Evolutionary conservation across 352 stramenopile genomes (phyloP).

Genomic region (Phytopythium montanum): DNA sequence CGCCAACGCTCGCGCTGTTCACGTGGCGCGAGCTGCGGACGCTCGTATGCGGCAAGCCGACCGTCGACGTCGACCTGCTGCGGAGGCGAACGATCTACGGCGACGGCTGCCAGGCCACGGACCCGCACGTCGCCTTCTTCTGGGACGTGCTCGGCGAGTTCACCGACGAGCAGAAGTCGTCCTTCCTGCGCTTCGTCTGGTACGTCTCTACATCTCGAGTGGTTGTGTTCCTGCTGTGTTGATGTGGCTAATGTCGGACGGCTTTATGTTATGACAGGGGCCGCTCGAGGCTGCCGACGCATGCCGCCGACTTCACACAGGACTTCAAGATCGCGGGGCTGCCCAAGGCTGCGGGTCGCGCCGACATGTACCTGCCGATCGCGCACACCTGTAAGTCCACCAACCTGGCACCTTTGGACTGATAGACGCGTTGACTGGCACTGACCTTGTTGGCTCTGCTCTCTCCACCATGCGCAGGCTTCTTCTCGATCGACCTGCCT

Average conservation of each 20-base stretch:
- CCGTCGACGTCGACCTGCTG: constrained; percentile 86
- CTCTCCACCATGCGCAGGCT: constrained; percentile 37
- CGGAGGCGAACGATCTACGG: constrained; percentile 88
- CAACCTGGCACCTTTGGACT: neutral
- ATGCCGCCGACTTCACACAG: constrained; percentile 86
- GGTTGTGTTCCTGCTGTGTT: neutral
- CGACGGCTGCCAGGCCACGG: constrained; percentile 79
- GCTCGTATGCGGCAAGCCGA: constrained; percentile 88
- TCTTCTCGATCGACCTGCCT: constrained; percentile 88
- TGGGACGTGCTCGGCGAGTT: constrained; percentile 89
- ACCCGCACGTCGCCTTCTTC: constrained; percentile 88
- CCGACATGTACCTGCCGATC: constrained; percentile 84
- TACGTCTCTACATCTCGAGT: constrained; percentile 15
- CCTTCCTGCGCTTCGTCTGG: constrained; percentile 89
- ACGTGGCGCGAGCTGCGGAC: constrained; percentile 87
- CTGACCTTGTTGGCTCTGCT: neutral
- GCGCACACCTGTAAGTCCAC: constrained; percentile 73
- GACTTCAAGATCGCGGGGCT: constrained; percentile 89
- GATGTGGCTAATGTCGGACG: constrained; percentile 4
- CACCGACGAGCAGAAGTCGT: constrained; percentile 87
- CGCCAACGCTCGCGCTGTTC: constrained; percentile 75
- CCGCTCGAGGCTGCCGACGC: constrained; percentile 84
- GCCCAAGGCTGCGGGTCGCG: constrained; percentile 65
- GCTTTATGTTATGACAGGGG: constrained; percentile 26
- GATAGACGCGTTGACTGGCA: neutral